These are phyloP conservation scores for Coemansia sp. DNA, from an alignment of 192 early-diverging fungal genomes.

Conservation along the genomic window DNA sequence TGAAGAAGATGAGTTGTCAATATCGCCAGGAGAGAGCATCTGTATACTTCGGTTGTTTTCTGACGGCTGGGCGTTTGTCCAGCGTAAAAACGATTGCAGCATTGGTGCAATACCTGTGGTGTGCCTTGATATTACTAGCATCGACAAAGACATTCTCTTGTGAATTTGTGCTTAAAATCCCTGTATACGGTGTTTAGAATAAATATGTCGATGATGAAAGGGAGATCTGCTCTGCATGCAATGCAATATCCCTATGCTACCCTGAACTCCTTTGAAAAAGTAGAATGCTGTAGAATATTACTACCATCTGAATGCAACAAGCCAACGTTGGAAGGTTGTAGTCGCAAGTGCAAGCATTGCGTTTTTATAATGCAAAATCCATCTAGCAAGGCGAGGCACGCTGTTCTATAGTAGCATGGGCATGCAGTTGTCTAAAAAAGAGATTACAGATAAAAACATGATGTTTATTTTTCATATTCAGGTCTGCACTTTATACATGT, in stretches of 20 bases:
- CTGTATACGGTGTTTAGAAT: too few species aligned
- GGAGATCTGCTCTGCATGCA: not conserved
- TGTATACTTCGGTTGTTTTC: slow-evolving; percentile 32
- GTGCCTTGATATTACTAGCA: slow-evolving; percentile 19
- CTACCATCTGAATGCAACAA: not conserved
- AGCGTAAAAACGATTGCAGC: slow-evolving; percentile 15
- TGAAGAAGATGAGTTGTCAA: slow-evolving; percentile 30
- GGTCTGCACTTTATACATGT: too few species aligned
- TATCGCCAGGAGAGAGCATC: slow-evolving; percentile 32
- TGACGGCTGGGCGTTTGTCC: slow-evolving; percentile 40
- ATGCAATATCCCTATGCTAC: not conserved
- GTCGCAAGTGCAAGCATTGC: not conserved
- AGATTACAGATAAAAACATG: not conserved
- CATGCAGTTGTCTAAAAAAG: not conserved
- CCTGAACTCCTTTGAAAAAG: not conserved
- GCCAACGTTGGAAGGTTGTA: not conserved
- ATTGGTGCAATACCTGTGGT: slow-evolving; percentile 36
- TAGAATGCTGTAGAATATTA: not conserved
- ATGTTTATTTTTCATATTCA: too few species aligned
- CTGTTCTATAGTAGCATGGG: not conserved
- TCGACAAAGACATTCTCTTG: not conserved
- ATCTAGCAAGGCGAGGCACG: not conserved
- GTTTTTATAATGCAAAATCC: not conserved
- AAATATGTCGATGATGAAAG: too few species aligned
- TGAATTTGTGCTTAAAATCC: too few species aligned